Base-by-base conservation (phyloP, 345 rosid species). In the Schrenkiella parvula region DNA sequence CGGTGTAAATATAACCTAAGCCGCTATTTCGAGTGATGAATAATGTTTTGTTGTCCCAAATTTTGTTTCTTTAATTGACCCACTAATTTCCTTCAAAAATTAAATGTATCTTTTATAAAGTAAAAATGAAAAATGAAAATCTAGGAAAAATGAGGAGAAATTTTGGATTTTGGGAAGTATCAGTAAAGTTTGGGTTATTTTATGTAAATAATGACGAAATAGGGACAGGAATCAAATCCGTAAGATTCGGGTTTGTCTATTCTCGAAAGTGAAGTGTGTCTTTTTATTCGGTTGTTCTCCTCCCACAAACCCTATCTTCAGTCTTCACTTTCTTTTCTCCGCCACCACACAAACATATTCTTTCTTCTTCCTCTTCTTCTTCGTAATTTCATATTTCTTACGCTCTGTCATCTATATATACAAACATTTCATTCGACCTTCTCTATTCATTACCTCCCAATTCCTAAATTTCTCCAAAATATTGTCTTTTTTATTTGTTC, bases 311-410 rank as follows among this genome's bases (percentile, higher is more conserved):
- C 78, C 66, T 65, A 73, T 73, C 78, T 54, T 19, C 38, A 57
- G 38, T 75, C 64, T 41, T 4, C 62, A 25, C 17, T 66, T 41
- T 66, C 68, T 13, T 50, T 60, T 60, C 63, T 29, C 74, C 79
- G 74, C 74, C 79, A 58, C 78, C 78, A 68, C 79, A 59, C 69
- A 68, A 67, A 21, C 19, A 9, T 15, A 51, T 60, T 13, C 34
- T 3, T 11, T 21, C 63, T 41, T 73, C 71, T 51, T 41, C 21
- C 3, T 17, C 23, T 42, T n/a, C 22, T 18, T 59, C 74, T 11
- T 53, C 35, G 65, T 32, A 22, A 18, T 60, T 54, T 32, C 70
- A 53, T 63, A 41, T 6, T 48, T 38, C n/a, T 34, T 6, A 57
- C 22, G 53, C 55, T 44, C 31, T 8, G 12, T 58, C 31, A 0